Base-by-base conservation (phyloP, 2,329 filamentous ascomycete genomes). In the Dendrostoma leiphaemia region DNA sequence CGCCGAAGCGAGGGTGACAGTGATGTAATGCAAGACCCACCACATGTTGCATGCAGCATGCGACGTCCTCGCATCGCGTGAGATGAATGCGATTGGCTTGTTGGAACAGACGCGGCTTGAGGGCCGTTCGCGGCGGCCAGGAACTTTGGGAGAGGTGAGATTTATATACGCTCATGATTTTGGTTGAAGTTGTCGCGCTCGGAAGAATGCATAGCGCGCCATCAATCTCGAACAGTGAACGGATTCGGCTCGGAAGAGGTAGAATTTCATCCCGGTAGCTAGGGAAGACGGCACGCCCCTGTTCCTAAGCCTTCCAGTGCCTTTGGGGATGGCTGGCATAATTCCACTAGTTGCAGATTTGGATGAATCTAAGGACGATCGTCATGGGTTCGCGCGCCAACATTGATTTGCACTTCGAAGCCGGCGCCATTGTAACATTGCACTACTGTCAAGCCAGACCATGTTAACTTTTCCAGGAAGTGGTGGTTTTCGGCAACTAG, bases 1-100 rank as follows among this genome's bases (percentile, higher is more conserved):
- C 49, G 45, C 51, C 28, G n/a, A 41, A 45, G 35, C 26, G 34
- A 28, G 21, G 17, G 34, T 45, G 46, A 53, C 45, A 44, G 28
- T 21, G 32, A 37, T 53, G 51, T 29, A 43, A 57, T 26, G 47
- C 47, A 44, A 44, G 21, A 47, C 32, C 29, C 49, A n/a, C n/a
- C n/a, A n/a, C 19, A 45, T 51, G 35, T 46, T 51, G 29, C 55
- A 51, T 54, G 17, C 28, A 40, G 35, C 13, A 37, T 26, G 44
- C 43, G 28, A 37, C n/a, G 19, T 31, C 4, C 29, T 47, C 21
- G 34, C 35, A 35, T 28, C 37, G 13, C 21, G 15, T 19, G n/a
- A 15, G 17, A 32, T 19, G 40, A 6, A 15, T 4, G 29, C 48
- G 40, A 51, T 54, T 54, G 46, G 51, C 48, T 9, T 15, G 10